These are phyloP conservation scores for Coniferiporia weirii DNA, from an alignment of 1,284 basidiomycete genomes.

Conservation along the genomic window DNA sequence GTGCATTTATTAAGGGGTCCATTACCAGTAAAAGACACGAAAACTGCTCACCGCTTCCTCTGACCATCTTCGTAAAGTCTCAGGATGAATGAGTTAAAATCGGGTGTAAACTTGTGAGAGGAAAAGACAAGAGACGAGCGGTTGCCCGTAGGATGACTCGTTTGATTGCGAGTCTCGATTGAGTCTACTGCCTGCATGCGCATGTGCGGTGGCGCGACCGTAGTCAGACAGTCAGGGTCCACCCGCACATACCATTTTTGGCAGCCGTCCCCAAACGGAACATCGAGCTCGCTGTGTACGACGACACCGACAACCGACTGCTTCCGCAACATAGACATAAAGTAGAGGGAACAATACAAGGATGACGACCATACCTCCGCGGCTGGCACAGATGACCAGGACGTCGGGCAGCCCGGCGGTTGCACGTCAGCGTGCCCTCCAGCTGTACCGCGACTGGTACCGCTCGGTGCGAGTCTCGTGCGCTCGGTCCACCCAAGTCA, in stretches of 20 bases:
- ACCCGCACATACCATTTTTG: not conserved
- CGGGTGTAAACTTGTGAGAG: not conserved
- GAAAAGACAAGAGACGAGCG: not conserved
- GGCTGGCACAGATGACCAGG: constrained; percentile 72
- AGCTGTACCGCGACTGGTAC: constrained; percentile 92
- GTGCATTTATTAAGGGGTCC: not conserved
- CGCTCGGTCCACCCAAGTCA: no score
- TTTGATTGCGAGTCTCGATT: not conserved
- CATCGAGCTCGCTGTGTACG: not conserved
- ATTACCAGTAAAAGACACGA: not conserved
- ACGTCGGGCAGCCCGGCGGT: constrained; percentile 59
- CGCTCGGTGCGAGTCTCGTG: constrained; percentile 59
- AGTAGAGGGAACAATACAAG: constrained; percentile 25
- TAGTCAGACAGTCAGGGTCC: not conserved
- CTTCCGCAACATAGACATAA: not conserved
- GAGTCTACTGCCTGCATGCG: not conserved
- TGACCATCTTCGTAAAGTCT: constrained; percentile 40
- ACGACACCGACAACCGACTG: not conserved
- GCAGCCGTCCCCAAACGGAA: no score
- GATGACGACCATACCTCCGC: constrained; percentile 89
- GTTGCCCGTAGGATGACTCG: not conserved
- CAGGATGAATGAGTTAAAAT: constrained; percentile 6
- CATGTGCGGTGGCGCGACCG: constrained; percentile 1
- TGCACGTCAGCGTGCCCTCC: constrained; percentile 65
- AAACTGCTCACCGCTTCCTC: constrained; percentile 43